Evolutionary conservation across 257 asterid species (phyloP).

Genomic region (Rauvolfia tetraphylla): DNA sequence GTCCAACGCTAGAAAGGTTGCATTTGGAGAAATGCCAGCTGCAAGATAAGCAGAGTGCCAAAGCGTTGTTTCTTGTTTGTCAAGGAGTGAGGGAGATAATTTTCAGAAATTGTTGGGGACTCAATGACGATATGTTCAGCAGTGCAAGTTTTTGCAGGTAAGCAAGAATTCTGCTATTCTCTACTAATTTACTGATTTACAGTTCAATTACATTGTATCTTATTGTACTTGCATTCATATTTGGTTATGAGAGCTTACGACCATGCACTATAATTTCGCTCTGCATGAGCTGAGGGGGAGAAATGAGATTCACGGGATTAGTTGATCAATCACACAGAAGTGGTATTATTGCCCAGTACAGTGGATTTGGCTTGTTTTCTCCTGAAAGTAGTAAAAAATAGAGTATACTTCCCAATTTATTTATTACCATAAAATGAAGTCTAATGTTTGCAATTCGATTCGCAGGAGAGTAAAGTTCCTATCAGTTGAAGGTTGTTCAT

Average conservation of each 20-base stretch:
- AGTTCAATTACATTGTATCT: not conserved
- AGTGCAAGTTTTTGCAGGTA: conserved; percentile 52
- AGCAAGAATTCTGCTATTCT: not conserved
- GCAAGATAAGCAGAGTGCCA: conserved; percentile 39
- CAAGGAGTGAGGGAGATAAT: conserved; percentile 45
- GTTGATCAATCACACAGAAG: not conserved
- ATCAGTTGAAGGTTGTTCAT: conserved; percentile 63
- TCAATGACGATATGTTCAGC: conserved; percentile 50
- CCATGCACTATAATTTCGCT: not conserved
- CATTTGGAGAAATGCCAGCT: conserved; percentile 66
- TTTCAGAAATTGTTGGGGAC: conserved; percentile 56
- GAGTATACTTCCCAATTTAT: not conserved
- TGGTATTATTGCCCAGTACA: not conserved
- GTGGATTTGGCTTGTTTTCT: not conserved
- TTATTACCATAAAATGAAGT: not conserved
- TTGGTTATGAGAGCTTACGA: not conserved
- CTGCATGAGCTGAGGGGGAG: not conserved
- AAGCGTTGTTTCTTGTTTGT: conserved; percentile 49
- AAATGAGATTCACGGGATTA: not conserved
- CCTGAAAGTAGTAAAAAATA: not conserved
- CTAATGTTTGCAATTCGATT: not conserved
- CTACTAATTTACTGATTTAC: not conserved
- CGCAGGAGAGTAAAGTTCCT: conserved; percentile 55
- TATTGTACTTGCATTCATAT: not conserved
- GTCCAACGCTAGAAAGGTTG: conserved; percentile 48